Evolutionary conservation across 139 green algal species (phyloP), one percentile per base, ranked within the genome.

Genomic region (Micractinium sp.): DNA sequence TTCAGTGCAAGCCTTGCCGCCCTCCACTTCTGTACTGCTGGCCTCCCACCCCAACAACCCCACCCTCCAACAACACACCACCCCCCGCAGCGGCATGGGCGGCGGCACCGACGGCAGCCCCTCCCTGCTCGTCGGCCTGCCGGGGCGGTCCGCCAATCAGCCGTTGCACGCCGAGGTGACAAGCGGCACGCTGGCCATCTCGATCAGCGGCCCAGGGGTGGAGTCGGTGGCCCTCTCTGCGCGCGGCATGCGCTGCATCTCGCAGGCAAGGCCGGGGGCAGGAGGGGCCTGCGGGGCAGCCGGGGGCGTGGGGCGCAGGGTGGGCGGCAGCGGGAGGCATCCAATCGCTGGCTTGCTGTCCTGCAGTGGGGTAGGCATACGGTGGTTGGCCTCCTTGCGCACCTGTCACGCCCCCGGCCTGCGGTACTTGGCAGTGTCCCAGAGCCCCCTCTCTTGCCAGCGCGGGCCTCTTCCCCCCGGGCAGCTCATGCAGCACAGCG

Each of bases 221-320:
- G 75, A 66, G 56, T 61, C 85, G 0, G 85, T 60, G 33, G 35
- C 75, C 22, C 3, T 85, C 53, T 20, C 75, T 0, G 36, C 60
- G 15, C 85, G 85, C 35, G 85, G 85, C 85, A 83, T 89, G 85
- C 85, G 85, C 74, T 85, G 85, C 75, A 89, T 89, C 27, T 89
- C 85, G 35, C 85, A 82, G 69, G 82, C 33, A 33, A 60, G 56
- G 19, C 39, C 2, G 31, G 19, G 18, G 18, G n/a, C 38, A 9
- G 36, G 16, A 33, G 14, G 23, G 14, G 25, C 23, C 29, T 47
- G 74, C 36, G 25, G 79, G 35, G 35, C 77, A 22, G 23, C 80
- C 3, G 31, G 31, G 15, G 47, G 31, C 79, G 1, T 22, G 31
- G 9, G 31, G 31, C 14, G 53, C 15, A 9, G 47, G 15, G 1